Percentiles rank a stretch among this genome's conserved stretches.
phyloP scores from a whole-genome alignment of 192 early-diverging fungal species.

The Backusella circina region DNA sequence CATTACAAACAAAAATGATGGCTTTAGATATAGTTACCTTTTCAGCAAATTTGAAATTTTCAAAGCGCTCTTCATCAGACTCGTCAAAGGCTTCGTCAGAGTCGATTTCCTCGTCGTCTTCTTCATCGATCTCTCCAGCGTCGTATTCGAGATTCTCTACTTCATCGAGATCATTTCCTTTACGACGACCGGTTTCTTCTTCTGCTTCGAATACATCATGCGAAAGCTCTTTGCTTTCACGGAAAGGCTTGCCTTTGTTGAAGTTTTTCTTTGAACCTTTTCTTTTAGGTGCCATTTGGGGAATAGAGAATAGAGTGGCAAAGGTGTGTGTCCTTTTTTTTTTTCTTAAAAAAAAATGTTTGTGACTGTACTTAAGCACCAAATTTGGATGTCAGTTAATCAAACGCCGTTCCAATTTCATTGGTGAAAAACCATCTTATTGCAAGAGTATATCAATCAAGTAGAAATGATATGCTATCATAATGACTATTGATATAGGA shows the following conservation, averaged over 20 bases:
- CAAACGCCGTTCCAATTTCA: too few species aligned
- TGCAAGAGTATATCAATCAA: too few species aligned
- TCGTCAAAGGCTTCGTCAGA: conserved; percentile 90
- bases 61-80: conserved; percentile 81
- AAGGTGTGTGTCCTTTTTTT: not conserved
- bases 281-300: not conserved
- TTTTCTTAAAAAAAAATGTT: not conserved
- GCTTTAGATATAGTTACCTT: conserved; percentile 29
- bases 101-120: conserved; percentile 94
- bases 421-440: too few species aligned
- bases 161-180: conserved; percentile 50
- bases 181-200: conserved; percentile 38
- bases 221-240: not conserved
- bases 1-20: not conserved
- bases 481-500: too few species aligned
- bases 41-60: conserved; percentile 62
- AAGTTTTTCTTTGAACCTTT: not conserved
- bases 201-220: conserved; percentile 43
- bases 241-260: not conserved
- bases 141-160: conserved; percentile 72
- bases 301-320: not conserved
- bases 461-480: too few species aligned
- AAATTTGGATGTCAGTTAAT: too few species aligned
- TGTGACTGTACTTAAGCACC: too few species aligned
- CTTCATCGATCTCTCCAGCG: conserved; percentile 69